Evolutionary conservation across 805 yeast species (phyloP).

Genomic region (Lachancea lanzarotensis): DNA sequence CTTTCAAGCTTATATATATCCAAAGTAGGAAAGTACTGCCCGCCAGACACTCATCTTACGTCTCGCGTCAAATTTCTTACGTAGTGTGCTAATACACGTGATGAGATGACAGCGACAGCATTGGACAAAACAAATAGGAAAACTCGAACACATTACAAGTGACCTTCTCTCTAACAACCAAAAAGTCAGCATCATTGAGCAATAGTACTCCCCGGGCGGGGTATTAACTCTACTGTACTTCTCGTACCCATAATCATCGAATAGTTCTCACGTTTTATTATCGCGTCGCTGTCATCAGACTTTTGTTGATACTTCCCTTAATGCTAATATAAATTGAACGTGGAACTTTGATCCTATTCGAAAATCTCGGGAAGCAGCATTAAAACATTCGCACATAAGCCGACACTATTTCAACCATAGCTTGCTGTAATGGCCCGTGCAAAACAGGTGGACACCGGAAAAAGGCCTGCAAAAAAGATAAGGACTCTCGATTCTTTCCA

Average conservation of each 20-base stretch:
- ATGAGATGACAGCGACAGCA: too few species aligned
- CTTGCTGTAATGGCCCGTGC: constrained; percentile 1
- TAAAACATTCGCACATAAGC: not conserved
- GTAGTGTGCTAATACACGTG: too few species aligned
- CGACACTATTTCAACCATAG: not conserved
- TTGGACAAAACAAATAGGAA: too few species aligned
- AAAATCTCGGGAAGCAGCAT: constrained; percentile 1
- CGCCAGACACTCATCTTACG: too few species aligned
- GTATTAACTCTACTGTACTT: not conserved
- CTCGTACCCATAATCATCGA: not conserved
- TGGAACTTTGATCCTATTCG: constrained; percentile 4
- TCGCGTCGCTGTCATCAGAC: not conserved
- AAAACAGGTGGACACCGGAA: not conserved
- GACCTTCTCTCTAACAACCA: too few species aligned
- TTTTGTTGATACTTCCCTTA: not conserved
- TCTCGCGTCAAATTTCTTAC: too few species aligned
- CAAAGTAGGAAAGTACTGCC: too few species aligned
- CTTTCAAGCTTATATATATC: too few species aligned
- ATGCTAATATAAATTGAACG: not conserved
- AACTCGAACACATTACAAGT: too few species aligned
- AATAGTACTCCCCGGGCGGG: not conserved
- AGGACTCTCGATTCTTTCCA: constrained; percentile 4
- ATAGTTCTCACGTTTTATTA: not conserved
- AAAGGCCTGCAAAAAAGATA: not conserved
- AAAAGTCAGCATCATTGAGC: too few species aligned